Evolutionary conservation across 1,284 basidiomycete genomes (phyloP).

Genomic region (Hymenochaete sp.): DNA sequence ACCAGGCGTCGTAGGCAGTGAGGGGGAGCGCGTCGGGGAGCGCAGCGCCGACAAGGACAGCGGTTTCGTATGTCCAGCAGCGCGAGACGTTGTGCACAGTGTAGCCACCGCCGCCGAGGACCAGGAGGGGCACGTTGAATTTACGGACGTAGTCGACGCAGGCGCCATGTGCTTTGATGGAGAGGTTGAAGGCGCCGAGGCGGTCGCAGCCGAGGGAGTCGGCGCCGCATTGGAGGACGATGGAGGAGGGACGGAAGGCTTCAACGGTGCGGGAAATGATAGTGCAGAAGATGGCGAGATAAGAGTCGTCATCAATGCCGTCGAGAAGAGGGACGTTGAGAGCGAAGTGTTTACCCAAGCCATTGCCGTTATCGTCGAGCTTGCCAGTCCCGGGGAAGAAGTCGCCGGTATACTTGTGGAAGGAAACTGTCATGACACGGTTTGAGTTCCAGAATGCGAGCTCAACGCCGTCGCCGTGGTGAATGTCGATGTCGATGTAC

Average conservation of each 20-base stretch:
- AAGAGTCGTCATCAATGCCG: constrained; percentile 96
- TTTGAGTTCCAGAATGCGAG: constrained; percentile 98
- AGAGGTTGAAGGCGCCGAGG: constrained; percentile 94
- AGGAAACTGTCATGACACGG: constrained; percentile 96
- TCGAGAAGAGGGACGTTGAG: constrained; percentile 95
- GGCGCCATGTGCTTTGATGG: constrained; percentile 98
- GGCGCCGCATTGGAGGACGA: constrained; percentile 96
- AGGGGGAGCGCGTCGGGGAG: constrained; percentile 82
- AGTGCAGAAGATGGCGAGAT: constrained; percentile 90
- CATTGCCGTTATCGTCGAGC: constrained; percentile 82
- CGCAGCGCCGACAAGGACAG: constrained; percentile 78
- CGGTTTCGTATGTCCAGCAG: constrained; percentile 99
- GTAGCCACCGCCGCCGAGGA: constrained; percentile 93
- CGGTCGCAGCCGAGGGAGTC: constrained; percentile 94
- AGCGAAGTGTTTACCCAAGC: constrained; percentile 88
- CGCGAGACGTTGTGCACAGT: constrained; percentile 92
- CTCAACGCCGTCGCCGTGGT: constrained; percentile 95
- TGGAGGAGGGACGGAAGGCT: constrained; percentile 82
- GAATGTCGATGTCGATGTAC: constrained; percentile 96
- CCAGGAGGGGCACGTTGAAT: constrained; percentile 83
- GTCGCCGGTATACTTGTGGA: constrained; percentile 98
- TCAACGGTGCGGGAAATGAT: constrained; percentile 92
- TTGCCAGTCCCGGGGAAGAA: constrained; percentile 98
- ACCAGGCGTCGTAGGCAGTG: constrained; percentile 91
- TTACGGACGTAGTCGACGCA: constrained; percentile 95